Percentiles rank a stretch among this genome's conserved stretches.
These are phyloP conservation scores for Raffaelea albimanens DNA, from an alignment of 2,329 filamentous ascomycete genomes.

Conservation along the genomic window DNA sequence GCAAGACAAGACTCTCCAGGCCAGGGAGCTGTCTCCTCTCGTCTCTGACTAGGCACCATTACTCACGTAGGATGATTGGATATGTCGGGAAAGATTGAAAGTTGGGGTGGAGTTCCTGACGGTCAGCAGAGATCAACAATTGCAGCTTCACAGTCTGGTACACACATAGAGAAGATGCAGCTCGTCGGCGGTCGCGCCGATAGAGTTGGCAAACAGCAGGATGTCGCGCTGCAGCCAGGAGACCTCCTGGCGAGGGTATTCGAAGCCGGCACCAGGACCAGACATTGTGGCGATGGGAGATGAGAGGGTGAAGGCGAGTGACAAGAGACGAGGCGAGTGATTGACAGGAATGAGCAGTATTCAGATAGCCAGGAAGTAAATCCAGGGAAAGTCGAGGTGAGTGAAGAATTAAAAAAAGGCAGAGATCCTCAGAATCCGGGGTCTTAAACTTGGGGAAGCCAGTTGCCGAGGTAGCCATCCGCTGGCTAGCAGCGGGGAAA, in stretches of 20 bases:
- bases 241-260: constrained; percentile 67
- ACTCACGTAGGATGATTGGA: constrained; percentile 65
- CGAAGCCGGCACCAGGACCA: constrained; percentile 58
- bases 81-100: constrained; percentile 89
- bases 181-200: constrained; percentile 75
- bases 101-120: constrained; percentile 73
- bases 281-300: constrained; percentile 27
- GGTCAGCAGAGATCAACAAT: constrained; percentile 2
- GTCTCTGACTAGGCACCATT: neutral
- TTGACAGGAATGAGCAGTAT: neutral
- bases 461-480: constrained; percentile 5
- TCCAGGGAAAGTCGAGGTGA: too few species aligned
- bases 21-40: too few species aligned
- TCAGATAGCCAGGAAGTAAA: neutral
- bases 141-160: neutral
- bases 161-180: constrained; percentile 85
- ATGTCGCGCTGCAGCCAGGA: constrained; percentile 83
- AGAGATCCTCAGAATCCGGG: too few species aligned
- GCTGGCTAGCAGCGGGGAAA: neutral
- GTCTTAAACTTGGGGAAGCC: too few species aligned
- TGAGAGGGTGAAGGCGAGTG: neutral
- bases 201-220: constrained; percentile 82
- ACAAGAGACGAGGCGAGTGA: neutral
- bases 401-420: too few species aligned
- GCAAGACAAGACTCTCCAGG: neutral